These are phyloP conservation scores for Dysphania ambrosioides DNA, from an alignment of 148 eudicot species.

Conservation along the genomic window DNA sequence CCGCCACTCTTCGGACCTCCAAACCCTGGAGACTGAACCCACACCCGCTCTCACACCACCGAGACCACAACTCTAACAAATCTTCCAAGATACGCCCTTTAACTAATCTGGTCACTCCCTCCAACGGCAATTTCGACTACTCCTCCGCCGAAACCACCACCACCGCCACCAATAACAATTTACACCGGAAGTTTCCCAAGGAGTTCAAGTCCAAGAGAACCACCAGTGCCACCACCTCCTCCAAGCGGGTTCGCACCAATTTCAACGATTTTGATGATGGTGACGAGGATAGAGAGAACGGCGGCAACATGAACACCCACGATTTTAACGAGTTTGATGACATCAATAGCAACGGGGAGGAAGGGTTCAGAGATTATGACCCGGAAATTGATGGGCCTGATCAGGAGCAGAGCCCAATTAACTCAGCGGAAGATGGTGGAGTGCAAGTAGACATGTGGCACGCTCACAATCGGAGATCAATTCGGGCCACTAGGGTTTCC, in stretches of 20 bases:
- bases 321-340: neutral
- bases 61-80: too few relatives aligned
- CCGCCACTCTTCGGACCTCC: conserved; percentile 21
- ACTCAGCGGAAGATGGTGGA: conserved; percentile 24
- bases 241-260: conserved; percentile 33
- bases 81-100: conserved; percentile 37
- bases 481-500: conserved; percentile 17
- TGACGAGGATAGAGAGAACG: conserved; percentile 10
- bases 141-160: neutral
- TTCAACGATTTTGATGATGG: neutral
- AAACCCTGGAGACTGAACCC: conserved; percentile 18
- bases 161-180: conserved; percentile 6
- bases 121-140: neutral
- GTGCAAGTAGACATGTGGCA: conserved; percentile 13
- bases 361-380: conserved; percentile 18
- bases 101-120: conserved; percentile 32
- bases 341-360: neutral
- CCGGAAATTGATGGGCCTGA: conserved; percentile 14
- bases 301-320: too few relatives aligned
- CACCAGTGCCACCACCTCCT: neutral
- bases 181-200: conserved; percentile 5
- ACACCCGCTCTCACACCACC: neutral
- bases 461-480: conserved; percentile 19
- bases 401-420: conserved; percentile 16
- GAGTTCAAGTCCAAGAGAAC: conserved; percentile 23